Conservation (phyloP, 2,329 filamentous ascomycete genomes). For the Claviceps cyperi region DNA sequence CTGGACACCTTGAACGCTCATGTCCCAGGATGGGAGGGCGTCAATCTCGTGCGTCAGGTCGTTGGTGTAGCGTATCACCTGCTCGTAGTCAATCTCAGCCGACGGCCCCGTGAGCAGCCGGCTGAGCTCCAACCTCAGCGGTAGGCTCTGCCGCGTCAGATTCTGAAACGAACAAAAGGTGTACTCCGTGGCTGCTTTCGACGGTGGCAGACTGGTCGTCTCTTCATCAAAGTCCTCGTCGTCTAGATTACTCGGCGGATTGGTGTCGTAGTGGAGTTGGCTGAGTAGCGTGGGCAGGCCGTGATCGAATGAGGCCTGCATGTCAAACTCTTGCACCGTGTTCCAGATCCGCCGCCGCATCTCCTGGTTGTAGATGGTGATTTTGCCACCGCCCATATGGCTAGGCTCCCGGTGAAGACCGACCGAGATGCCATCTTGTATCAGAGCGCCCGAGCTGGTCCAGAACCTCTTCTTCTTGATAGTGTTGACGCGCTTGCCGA, state of each 20-base stretch:
- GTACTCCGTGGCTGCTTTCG: constrained; percentile 37
- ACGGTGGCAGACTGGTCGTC: constrained; percentile 34
- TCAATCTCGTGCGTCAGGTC: constrained; percentile 47
- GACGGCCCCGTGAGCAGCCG: constrained; percentile 39
- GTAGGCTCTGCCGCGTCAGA: constrained; percentile 39
- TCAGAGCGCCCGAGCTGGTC: constrained; percentile 40
- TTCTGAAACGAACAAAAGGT: constrained; percentile 46
- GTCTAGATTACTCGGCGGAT: constrained; percentile 41
- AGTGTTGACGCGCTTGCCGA: constrained; percentile 46
- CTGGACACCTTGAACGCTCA: constrained; percentile 20
- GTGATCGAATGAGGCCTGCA: constrained; percentile 47
- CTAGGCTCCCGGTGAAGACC: constrained; percentile 46
- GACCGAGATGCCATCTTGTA: constrained; percentile 43
- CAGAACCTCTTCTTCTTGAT: constrained; percentile 53
- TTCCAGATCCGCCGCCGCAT: constrained; percentile 48
- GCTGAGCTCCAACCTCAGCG: constrained; percentile 41
- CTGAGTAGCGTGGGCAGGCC: constrained; percentile 43
- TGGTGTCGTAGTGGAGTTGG: constrained; percentile 40
- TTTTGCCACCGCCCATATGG: constrained; percentile 36
- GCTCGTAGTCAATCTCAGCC: constrained; percentile 44
- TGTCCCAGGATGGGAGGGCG: constrained; percentile 40
- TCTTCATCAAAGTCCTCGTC: constrained; percentile 43
- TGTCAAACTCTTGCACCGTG: constrained; percentile 46
- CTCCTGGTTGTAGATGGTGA: constrained; percentile 45
- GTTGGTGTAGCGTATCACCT: constrained; percentile 46